A percentile compares a stretch with the other conserved stretches of the same genome.
These are phyloP conservation scores for Drechslerella coelobrocha DNA, from an alignment of 2,329 filamentous ascomycete genomes.

Conservation along the genomic window DNA sequence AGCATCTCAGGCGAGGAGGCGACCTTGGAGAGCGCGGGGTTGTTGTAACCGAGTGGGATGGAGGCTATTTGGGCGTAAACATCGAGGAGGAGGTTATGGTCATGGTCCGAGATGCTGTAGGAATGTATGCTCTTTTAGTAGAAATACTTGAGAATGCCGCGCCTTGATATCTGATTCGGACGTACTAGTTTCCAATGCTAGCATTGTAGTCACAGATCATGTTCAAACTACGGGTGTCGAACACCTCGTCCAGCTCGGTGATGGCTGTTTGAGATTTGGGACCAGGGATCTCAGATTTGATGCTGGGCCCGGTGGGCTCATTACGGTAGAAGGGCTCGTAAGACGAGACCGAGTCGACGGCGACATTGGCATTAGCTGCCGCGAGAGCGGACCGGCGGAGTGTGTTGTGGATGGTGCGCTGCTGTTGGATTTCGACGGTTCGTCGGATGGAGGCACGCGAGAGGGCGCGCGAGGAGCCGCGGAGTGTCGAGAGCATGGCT, in stretches of 20 bases:
- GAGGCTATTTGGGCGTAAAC: slow-evolving; percentile 91
- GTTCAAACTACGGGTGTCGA: slow-evolving; percentile 64
- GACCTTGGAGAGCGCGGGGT: slow-evolving; percentile 73
- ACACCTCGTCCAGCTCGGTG: slow-evolving; percentile 61
- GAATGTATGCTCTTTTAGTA: slow-evolving; percentile 7
- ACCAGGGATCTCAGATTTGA: slow-evolving; percentile 59
- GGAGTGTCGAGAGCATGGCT: slow-evolving; percentile 42
- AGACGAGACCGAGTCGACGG: slow-evolving; percentile 44
- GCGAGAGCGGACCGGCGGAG: slow-evolving; percentile 29
- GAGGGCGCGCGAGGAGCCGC: slow-evolving; percentile 43
- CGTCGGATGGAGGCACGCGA: slow-evolving; percentile 25
- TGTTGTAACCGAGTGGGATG: slow-evolving; percentile 92
- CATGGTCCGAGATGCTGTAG: slow-evolving; percentile 42
- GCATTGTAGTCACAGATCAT: slow-evolving; percentile 65
- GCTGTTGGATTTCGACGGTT: slow-evolving; percentile 38
- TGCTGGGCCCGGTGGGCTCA: slow-evolving; percentile 52
- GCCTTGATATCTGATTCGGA: not conserved
- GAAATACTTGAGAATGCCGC: not conserved
- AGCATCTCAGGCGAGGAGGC: slow-evolving; percentile 80
- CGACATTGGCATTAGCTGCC: slow-evolving; percentile 36
- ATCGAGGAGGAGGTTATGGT: slow-evolving; percentile 50
- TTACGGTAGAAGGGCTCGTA: slow-evolving; percentile 52
- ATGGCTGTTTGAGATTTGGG: slow-evolving; percentile 58
- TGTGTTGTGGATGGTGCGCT: slow-evolving; percentile 47
- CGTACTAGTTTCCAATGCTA: slow-evolving; percentile 63